Evolutionary conservation across 306 rosid species (phyloP).

Genomic region (Geum urbanum): DNA sequence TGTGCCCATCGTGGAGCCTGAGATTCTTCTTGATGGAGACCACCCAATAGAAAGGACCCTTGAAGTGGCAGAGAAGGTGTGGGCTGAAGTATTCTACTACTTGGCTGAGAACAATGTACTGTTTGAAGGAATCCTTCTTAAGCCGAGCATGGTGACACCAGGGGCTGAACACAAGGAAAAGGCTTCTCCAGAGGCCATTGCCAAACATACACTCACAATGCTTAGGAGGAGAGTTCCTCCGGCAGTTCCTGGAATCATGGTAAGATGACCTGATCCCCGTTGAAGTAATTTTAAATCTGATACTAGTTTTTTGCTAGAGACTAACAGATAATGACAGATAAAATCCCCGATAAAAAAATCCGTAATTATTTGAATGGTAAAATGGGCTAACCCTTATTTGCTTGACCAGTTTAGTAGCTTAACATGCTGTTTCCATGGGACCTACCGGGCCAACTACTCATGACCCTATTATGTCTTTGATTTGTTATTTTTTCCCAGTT

Average conservation of each 20-base stretch:
- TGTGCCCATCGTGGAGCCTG: conserved; percentile 99
- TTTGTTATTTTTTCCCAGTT: neutral
- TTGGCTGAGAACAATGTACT: conserved; percentile 88
- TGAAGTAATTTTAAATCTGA: neutral
- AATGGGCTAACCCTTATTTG: neutral
- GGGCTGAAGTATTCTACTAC: conserved; percentile 94
- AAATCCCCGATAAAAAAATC: neutral
- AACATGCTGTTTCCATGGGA: neutral
- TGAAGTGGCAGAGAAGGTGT: conserved; percentile 97
- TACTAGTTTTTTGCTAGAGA: neutral
- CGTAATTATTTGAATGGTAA: neutral
- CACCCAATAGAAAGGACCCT: conserved; percentile 92
- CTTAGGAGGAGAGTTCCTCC: conserved; percentile 96
- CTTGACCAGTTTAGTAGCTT: neutral
- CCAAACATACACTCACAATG: conserved; percentile 68
- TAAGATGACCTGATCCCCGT: conserved; percentile 26
- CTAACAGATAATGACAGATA: neutral
- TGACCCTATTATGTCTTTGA: neutral
- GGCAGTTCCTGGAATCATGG: conserved; percentile 99
- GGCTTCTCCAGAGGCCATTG: conserved; percentile 87
- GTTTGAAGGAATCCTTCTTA: conserved; percentile 95
- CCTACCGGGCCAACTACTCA: neutral
- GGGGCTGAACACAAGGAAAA: conserved; percentile 94
- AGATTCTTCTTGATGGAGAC: conserved; percentile 97
- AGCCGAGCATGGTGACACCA: conserved; percentile 99